Evolutionary conservation across 345 rosid species (phyloP), one percentile per base, ranked within the genome.

Genomic region (Rhodamnia argentea): DNA sequence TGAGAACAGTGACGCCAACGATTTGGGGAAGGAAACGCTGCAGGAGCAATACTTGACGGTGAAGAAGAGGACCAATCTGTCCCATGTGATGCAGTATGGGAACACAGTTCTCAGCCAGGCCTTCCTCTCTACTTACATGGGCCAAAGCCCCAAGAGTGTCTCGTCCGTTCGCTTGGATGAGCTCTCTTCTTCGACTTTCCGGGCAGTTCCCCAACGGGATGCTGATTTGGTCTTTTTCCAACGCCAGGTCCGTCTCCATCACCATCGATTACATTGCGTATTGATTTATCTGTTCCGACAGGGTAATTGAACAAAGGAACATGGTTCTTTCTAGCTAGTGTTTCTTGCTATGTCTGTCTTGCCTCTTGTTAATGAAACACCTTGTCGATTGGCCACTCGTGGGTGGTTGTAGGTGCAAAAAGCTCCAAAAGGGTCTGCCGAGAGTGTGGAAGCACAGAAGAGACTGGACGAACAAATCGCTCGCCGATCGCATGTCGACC

Each of bases 51-150:
- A 89, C 86, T 70, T 90, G 82, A 82, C 84, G 90, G 92, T 92
- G 85, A 87, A 88, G 62, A 40, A 54, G 5, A 58, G 26, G 50
- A 84, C 42, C 52, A 55, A 82, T 10, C 20, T 82, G 29, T 92
- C 92, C 60, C 92, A 92, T 86, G 92, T 92, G 87, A 90, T 92
- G 92, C 92, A 92, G 54, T 92, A 85, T 83, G 92, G 93, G 82
- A 91, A 92, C 76, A 42, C 82, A 54, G 84, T 42, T 83, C 88
- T 92, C 58, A 88, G 90, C 86, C 86, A 60, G 53, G 86, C 85
- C 20, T 9, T 83, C n/a, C 89, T 91, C 83, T 86, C 86, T 86
- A 29, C 83, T 62, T 91, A 89, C 83, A 78, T 91, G 64, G 92
- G 92, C 42, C 32, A 8, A 26, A 57, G 56, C 27, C 42, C 51